Evolutionary conservation across 1,284 basidiomycete species (phyloP).

Genomic region (Ustilago sp.): DNA sequence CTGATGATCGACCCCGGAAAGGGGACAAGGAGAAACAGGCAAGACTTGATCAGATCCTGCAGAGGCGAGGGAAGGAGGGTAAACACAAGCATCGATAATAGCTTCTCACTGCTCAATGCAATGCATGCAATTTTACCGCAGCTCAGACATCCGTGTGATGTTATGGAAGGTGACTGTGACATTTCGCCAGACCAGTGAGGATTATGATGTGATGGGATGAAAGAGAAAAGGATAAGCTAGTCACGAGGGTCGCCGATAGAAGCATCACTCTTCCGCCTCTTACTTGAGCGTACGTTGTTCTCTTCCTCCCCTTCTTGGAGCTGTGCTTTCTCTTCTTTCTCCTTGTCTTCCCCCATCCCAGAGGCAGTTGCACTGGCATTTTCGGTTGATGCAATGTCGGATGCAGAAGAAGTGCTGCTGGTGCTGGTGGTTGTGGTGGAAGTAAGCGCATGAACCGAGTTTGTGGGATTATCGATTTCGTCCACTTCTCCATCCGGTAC

Average conservation of each 20-base stretch:
- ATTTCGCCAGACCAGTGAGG: neutral
- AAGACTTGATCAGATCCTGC: neutral
- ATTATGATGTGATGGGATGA: neutral
- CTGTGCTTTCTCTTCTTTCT: neutral
- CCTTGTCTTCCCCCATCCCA: neutral
- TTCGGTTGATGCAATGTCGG: too few species aligned
- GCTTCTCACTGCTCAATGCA: neutral
- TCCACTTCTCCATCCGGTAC: slow-evolving; percentile 41
- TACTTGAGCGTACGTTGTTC: slow-evolving; percentile 9
- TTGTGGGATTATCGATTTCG: slow-evolving; percentile 39
- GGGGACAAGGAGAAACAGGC: neutral
- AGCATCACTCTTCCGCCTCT: slow-evolving; percentile 30
- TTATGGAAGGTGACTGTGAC: neutral
- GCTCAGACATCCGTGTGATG: neutral
- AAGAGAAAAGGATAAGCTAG: neutral
- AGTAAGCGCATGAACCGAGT: slow-evolving; percentile 24
- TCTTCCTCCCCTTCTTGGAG: slow-evolving; percentile 2
- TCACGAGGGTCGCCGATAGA: slow-evolving; percentile 17
- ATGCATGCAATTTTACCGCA: neutral
- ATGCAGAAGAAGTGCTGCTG: neutral
- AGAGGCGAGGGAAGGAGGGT: neutral
- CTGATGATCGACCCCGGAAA: neutral
- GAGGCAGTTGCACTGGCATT: neutral
- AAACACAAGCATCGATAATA: neutral
- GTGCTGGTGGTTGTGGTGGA: slow-evolving; percentile 25